Evolutionary conservation across 2,329 filamentous ascomycete genomes (phyloP), one percentile per base, ranked within the genome.

Genomic region (Xylariaceae sp.): DNA sequence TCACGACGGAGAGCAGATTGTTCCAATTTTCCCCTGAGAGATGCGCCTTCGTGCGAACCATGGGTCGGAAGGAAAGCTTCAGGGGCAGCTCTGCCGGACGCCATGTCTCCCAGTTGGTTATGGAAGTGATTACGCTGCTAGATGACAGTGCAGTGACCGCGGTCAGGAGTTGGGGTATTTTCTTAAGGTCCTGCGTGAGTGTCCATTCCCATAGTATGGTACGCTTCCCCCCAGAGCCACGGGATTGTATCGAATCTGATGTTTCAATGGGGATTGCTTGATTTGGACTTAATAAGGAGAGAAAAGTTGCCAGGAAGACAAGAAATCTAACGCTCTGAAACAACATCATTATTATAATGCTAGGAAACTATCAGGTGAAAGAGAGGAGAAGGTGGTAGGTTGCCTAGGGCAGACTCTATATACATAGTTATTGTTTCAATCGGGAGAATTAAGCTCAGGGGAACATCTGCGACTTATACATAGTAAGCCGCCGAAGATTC

Each of bases 11-110:
- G 3, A 65, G 55, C 12, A 71, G 53, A 63, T 66, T 56, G 14
- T 64, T 56, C 74, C 74, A 78, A 21, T 75, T 71, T 20, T 73
- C 65, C 42, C 73, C 68, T 21, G 63, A 62, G 12, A 75, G 69
- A 51, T 75, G 68, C 21, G 66, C 69, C 14, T 67, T 63, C 12
- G 70, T 68, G 56, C 73, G 74, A 40, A 77, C 70, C 67, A 73
- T 77, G 20, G 76, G 77, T 6, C 82, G 79, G 73, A 59, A 71
- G 1, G 32, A 51, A 9, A 77, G 74, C 29, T 66, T 75, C 7
- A 64, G 58, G 19, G 74, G 48, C 2, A 64, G 20, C 54, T 66
- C 64, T 9, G 37, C 2, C 2, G 63, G 62, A n/a, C 54, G 42
- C 50, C 53, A 59, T 26, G 62, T 52, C 20, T 65, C 57, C 62